phyloP scores from a whole-genome alignment of 1,139 yeast genomes.

The Eremothecium sinecaudum region DNA sequence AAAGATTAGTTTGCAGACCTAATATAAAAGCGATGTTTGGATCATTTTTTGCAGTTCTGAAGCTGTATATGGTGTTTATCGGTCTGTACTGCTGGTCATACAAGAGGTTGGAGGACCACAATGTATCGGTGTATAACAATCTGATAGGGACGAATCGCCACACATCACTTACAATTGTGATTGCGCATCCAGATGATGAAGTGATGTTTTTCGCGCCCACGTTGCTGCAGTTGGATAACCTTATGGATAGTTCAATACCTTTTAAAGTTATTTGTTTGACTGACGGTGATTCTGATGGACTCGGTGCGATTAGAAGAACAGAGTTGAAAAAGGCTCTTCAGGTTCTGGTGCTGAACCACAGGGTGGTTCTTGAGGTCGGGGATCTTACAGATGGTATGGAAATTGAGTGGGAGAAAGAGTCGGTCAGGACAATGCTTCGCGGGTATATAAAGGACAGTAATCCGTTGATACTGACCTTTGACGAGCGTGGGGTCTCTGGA shows the following conservation, averaged over 20 bases:
- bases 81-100: constrained; percentile 13
- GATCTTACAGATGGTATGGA: constrained; percentile 65
- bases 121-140: constrained; percentile 6
- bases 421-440: constrained; percentile 30
- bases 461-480: constrained; percentile 66
- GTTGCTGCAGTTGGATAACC: constrained; percentile 18
- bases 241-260: constrained; percentile 10
- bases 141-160: constrained; percentile 7
- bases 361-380: constrained; percentile 41
- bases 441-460: constrained; percentile 22
- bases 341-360: constrained; percentile 44
- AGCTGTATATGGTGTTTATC: constrained; percentile 12
- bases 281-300: constrained; percentile 64
- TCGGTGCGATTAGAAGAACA: constrained; percentile 50
- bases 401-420: constrained; percentile 47
- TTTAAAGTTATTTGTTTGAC: constrained; percentile 65
- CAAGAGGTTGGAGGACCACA: constrained; percentile 9
- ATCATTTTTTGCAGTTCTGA: constrained; percentile 7
- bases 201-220: constrained; percentile 95
- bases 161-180: constrained; percentile 41
- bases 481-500: constrained; percentile 67
- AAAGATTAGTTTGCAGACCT: too few relatives aligned
- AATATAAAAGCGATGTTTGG: constrained; percentile 8
- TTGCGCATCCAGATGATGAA: constrained; percentile 98
- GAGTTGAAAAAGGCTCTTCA: constrained; percentile 55